Evolutionary conservation across 176 grass and related monocot species (phyloP), one percentile per base, ranked within the genome.

Genomic region (Puccinellia tenuiflora): DNA sequence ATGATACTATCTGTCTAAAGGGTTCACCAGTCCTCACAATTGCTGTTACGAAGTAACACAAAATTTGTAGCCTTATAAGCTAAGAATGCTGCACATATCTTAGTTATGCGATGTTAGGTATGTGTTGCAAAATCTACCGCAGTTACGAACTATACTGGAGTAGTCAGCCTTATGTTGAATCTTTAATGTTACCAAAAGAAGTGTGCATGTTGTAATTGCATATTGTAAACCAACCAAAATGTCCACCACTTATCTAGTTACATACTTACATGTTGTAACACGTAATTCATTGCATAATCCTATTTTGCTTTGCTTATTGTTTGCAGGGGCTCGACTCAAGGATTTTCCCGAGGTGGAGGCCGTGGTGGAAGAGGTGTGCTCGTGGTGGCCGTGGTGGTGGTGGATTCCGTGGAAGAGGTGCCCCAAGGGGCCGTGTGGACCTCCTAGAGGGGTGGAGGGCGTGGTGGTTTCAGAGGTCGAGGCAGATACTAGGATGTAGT

Each of bases 391-490:
- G n/a, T n/a, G 91, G 91, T 6, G 66, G 93, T 43, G 91, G 97
- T 85, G 87, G 89, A 46, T 96, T 99, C 88, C 91, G 93, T 24
- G 88, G 88, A 33, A 94, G 97, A 90, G 97, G 96, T 68, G 91
- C 84, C 0, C 92, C 92, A 39, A 90, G 97, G 50, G 93, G 93
- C 0, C 88, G 97, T 25, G 95, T 42, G 91, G 97, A 24, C 83
- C 81, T 85, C 84, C 89, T 20, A 93, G n/a, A n/a, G 93, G 82
- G 91, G 94, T 7, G 90, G 93, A 21, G 83, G 91, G 5, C 82
- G 91, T 56, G n/a, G n/a, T n/a, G 93, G 96, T 30, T 99, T 99
- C 29, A 94, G 97, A 79, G 97, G 97, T 12, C 87, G 97, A 22
- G 97, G 93, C 75, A 96, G 97, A 88, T 91, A 70, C 43, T 99